phyloP scores from a whole-genome alignment of 768 basidiomycete genomes.

The Serpula lacrymans region DNA sequence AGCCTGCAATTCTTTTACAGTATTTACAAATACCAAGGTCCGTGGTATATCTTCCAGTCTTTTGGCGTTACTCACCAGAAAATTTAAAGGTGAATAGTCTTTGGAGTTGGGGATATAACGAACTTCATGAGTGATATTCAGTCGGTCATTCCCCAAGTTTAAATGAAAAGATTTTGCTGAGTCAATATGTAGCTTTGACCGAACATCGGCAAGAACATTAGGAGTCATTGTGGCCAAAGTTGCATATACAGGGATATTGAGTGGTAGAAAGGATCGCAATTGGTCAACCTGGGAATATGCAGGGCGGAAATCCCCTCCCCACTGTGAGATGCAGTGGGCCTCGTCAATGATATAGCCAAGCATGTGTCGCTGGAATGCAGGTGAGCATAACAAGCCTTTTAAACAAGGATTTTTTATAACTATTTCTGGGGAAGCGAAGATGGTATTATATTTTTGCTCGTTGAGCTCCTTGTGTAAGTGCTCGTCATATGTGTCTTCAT shows the following conservation, averaged over 20 bases:
- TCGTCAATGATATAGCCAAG: conserved; percentile 33
- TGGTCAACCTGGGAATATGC: conserved; percentile 23
- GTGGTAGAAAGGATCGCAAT: conserved; percentile 27
- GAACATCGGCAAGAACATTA: conserved; percentile 21
- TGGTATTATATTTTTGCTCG: conserved; percentile 8
- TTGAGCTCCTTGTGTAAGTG: conserved; percentile 10
- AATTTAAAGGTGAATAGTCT: conserved; percentile 19
- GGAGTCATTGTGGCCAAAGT: conserved; percentile 35
- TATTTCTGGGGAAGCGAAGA: conserved; percentile 23
- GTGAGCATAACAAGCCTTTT: conserved; percentile 5
- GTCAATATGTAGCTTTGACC: conserved; percentile 18
- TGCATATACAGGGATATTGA: conserved; percentile 25
- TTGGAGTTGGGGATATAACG: conserved; percentile 15
- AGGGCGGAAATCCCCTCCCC: conserved; percentile 33
- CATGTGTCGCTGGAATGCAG: conserved; percentile 16
- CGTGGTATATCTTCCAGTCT: conserved; percentile 4
- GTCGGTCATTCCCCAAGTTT: conserved; percentile 34
- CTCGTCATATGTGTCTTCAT: conserved; percentile 31
- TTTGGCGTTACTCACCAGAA: conserved; percentile 3
- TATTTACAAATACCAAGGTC: conserved; percentile 16
- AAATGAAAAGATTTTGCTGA: conserved; percentile 21
- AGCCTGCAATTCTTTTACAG: conserved; percentile 18
- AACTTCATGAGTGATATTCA: conserved; percentile 29
- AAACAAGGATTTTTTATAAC: conserved; percentile 11
- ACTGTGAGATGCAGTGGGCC: conserved; percentile 35